Evolutionary conservation across 371 early-diverging fungal genomes (phyloP).

Genomic region (Neoconidiobolus thromboides): DNA sequence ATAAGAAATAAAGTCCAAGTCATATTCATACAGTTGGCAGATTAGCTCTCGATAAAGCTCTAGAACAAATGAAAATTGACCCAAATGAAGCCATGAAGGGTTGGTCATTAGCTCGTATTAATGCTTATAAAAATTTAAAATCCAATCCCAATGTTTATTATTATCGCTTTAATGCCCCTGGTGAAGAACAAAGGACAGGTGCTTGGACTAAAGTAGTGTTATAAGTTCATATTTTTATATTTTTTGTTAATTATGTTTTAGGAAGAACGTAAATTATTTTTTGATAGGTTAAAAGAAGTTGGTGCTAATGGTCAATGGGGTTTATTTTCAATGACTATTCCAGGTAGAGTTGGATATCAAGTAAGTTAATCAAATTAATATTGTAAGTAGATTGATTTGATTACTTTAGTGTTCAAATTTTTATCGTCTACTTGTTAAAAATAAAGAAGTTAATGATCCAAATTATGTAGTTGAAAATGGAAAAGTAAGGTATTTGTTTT

Average conservation of each 20-base stretch:
- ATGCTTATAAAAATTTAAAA: slow-evolving; percentile 72
- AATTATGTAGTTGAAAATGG: slow-evolving; percentile 81
- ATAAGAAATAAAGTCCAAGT: slow-evolving; percentile 9
- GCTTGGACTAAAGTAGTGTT: slow-evolving; percentile 44
- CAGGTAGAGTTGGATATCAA: slow-evolving; percentile 88
- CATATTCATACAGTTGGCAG: slow-evolving; percentile 62
- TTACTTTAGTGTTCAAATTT: background rate
- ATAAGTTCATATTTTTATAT: background rate
- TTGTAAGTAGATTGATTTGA: background rate
- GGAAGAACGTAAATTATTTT: slow-evolving; percentile 66
- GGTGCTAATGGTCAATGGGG: slow-evolving; percentile 94
- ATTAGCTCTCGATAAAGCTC: slow-evolving; percentile 69
- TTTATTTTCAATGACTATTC: slow-evolving; percentile 82
- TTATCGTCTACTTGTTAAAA: slow-evolving; percentile 55
- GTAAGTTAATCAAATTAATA: slow-evolving; percentile 14
- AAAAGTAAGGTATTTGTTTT: slow-evolving; percentile 68
- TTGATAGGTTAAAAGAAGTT: slow-evolving; percentile 53
- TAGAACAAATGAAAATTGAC: slow-evolving; percentile 60
- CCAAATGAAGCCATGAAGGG: slow-evolving; percentile 74
- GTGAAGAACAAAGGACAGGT: slow-evolving; percentile 77
- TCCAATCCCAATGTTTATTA: slow-evolving; percentile 87
- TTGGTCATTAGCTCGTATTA: slow-evolving; percentile 82
- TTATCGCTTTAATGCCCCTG: slow-evolving; percentile 87
- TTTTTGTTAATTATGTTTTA: slow-evolving; percentile 6
- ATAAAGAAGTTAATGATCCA: slow-evolving; percentile 62